Conservation (phyloP, 139 green algal genomes). For the Coelastrella sp. region DNA sequence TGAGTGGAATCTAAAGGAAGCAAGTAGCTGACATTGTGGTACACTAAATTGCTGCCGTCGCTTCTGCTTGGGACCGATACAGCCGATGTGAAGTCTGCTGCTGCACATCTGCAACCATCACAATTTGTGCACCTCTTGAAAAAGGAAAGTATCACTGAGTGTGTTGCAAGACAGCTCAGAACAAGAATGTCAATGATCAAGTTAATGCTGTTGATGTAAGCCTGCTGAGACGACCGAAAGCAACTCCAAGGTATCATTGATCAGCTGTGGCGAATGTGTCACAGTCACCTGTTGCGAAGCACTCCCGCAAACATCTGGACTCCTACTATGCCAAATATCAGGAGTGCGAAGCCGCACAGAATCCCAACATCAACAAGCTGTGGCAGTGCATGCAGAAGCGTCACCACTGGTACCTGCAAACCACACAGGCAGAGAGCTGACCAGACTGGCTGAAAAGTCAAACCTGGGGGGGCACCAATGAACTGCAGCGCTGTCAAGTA, state of each 20-base stretch:
- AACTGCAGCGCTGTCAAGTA: no score
- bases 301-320: constrained; percentile 76
- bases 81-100: constrained; percentile 35
- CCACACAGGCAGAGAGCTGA: neutral
- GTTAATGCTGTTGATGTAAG: no score
- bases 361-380: constrained; percentile 81
- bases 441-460: no score
- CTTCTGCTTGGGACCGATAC: neutral
- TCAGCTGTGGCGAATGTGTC: no score
- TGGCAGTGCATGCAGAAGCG: constrained; percentile 75
- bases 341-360: constrained; percentile 77
- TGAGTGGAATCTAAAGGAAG: neutral
- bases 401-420: constrained; percentile 65
- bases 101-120: constrained; percentile 50
- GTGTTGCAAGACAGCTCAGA: neutral
- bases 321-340: constrained; percentile 81
- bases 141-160: no score
- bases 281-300: constrained; percentile 52
- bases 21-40: constrained; percentile 53
- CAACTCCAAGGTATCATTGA: no score
- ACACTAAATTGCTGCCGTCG: neutral
- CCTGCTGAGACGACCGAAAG: no score
- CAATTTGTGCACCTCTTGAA: no score
- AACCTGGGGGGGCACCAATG: no score
- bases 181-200: no score